Conservation (phyloP, 2,329 filamentous ascomycete genomes). For the Pleochaeta shiraiana region DNA sequence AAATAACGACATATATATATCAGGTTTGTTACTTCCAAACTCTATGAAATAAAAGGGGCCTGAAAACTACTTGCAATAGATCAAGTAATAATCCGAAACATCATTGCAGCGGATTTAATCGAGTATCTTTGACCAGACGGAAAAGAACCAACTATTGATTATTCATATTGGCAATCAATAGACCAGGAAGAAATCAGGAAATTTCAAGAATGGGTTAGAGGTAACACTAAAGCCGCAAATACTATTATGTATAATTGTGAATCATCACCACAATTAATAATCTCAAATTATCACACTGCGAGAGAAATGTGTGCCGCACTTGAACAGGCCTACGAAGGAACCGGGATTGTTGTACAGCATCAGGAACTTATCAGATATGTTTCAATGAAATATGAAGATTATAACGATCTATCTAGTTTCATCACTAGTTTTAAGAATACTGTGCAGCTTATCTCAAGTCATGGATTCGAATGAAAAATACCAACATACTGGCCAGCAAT, state of each 20-base stretch:
- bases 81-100: neutral
- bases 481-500: slow-evolving; percentile 3
- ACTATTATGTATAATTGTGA: neutral
- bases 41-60: slow-evolving; percentile 1
- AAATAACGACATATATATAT: neutral
- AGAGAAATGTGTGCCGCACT: neutral
- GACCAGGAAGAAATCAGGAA: neutral
- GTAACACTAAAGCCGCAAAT: neutral
- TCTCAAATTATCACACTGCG: neutral
- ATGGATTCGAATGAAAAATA: neutral
- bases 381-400: neutral
- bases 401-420: neutral
- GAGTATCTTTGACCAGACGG: neutral
- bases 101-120: neutral
- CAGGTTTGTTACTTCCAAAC: neutral
- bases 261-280: neutral
- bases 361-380: neutral
- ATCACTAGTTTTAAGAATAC: neutral
- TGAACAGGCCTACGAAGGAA: slow-evolving; percentile 3
- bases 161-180: neutral
- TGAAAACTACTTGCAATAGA: neutral
- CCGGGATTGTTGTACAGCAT: neutral
- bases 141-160: neutral
- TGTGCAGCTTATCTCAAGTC: neutral
- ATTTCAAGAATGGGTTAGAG: neutral